Percentiles rank a stretch among this genome's conserved stretches.
Evolutionary conservation across 2,329 filamentous ascomycete species (phyloP).

Genomic region (Calonectria pseudoreteaudii): DNA sequence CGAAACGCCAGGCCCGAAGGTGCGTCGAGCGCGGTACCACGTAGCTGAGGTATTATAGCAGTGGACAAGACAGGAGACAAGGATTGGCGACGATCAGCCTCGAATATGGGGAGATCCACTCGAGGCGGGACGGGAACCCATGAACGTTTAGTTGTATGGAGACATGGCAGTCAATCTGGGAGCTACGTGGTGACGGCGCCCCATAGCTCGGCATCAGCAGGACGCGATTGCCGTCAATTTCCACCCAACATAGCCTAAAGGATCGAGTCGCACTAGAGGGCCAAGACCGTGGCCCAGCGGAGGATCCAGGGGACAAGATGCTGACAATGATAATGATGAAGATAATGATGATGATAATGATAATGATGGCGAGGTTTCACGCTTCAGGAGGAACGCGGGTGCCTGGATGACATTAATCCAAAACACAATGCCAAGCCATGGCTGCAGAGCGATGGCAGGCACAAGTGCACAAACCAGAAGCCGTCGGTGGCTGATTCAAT

Average conservation of each 20-base stretch:
- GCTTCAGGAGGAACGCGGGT: not conserved
- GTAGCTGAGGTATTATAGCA: constrained; percentile 6
- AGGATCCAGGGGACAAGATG: not conserved
- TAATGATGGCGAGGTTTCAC: not conserved
- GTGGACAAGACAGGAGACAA: not conserved
- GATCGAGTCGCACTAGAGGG: not conserved
- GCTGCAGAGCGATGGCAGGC: not conserved
- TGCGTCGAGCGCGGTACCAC: not conserved
- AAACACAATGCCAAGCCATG: not conserved
- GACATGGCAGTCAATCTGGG: not conserved
- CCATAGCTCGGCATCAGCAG: not conserved
- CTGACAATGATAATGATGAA: not conserved
- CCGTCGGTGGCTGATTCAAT: not conserved
- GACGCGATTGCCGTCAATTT: not conserved
- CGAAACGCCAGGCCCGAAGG: not conserved
- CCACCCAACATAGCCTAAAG: not conserved
- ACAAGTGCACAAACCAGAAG: not conserved
- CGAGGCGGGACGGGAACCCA: not conserved
- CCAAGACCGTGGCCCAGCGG: not conserved
- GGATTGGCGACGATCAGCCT: not conserved
- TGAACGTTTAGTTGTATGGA: not conserved
- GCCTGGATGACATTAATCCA: not conserved
- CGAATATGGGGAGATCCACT: constrained; percentile 7
- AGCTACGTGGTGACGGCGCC: not conserved
- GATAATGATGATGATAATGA: not conserved